Conservation (phyloP, 768 basidiomycete genomes). For the Postia placenta region DNA sequence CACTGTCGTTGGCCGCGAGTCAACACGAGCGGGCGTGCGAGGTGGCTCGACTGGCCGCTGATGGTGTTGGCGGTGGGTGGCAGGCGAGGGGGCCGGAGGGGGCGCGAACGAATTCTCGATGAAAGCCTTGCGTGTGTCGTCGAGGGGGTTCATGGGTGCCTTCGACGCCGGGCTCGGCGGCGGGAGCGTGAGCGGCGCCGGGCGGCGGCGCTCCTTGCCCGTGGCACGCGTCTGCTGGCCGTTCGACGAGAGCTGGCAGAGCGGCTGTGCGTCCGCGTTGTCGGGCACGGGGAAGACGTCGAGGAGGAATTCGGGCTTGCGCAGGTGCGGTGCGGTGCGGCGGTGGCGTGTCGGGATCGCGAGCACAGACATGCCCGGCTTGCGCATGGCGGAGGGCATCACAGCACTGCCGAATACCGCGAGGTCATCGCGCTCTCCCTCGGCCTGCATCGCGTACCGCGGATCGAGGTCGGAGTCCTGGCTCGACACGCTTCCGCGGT, state of each 20-base stretch:
- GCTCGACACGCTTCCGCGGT: constrained; percentile 43
- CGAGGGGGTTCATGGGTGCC: constrained; percentile 30
- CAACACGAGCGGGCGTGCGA: constrained; percentile 4
- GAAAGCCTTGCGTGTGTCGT: constrained; percentile 35
- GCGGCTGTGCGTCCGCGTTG: constrained; percentile 15
- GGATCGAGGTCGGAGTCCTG: constrained; percentile 51
- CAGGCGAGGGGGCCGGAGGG: constrained; percentile 9
- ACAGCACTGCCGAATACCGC: constrained; percentile 25
- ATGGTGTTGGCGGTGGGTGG: not conserved
- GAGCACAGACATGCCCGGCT: constrained; percentile 31
- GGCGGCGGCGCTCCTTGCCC: constrained; percentile 32
- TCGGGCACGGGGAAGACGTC: constrained; percentile 26
- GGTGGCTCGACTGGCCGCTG: not conserved
- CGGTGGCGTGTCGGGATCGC: constrained; percentile 29
- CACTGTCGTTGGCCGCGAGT: constrained; percentile 13
- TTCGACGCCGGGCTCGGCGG: constrained; percentile 27
- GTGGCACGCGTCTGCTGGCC: constrained; percentile 8
- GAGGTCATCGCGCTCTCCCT: constrained; percentile 29
- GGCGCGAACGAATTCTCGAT: constrained; percentile 41
- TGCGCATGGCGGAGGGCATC: constrained; percentile 21
- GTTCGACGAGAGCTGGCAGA: constrained; percentile 4
- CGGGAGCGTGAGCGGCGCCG: constrained; percentile 36
- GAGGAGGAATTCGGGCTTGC: constrained; percentile 30
- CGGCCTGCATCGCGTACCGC: constrained; percentile 38
- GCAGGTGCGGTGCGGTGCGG: constrained; percentile 31